A percentile compares a stretch with the other conserved stretches of the same genome.
These are phyloP conservation scores for Gaertneriomyces sp. DNA, from an alignment of 192 early-diverging fungal genomes.

Conservation along the genomic window DNA sequence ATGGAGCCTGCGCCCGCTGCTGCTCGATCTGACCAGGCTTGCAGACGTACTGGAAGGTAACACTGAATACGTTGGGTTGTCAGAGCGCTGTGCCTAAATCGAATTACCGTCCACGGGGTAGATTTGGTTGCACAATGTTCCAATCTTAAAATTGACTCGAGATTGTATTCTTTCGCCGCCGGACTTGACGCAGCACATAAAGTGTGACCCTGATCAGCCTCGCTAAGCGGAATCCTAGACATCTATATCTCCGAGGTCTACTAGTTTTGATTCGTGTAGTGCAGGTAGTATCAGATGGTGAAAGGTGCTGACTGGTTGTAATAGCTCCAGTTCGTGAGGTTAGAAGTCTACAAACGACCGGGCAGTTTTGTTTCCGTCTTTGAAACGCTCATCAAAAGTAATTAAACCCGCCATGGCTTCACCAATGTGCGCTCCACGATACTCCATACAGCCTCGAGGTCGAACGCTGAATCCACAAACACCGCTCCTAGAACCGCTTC, in stretches of 20 bases:
- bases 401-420: slow-evolving; percentile 14
- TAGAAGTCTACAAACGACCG: neutral
- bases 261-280: neutral
- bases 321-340: too few relatives aligned
- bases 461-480: slow-evolving; percentile 78
- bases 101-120: neutral
- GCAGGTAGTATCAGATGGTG: neutral
- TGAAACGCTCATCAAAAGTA: neutral
- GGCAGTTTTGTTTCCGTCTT: neutral
- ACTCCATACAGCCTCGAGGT: slow-evolving; percentile 43
- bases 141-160: slow-evolving; percentile 18
- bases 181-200: neutral
- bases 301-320: neutral
- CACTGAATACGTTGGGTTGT: neutral
- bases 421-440: slow-evolving; percentile 28
- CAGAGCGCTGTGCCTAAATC: neutral
- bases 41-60: slow-evolving; percentile 11
- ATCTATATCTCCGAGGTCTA: neutral
- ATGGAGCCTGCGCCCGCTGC: slow-evolving; percentile 23
- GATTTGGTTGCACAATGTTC: slow-evolving; percentile 4
- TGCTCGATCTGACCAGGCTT: slow-evolving; percentile 12
- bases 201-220: too few relatives aligned
- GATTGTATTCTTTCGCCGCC: slow-evolving; percentile 23
- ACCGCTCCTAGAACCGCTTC: slow-evolving; percentile 85
- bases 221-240: neutral